phyloP scores from a whole-genome alignment of 495 filamentous ascomycete species.

The Cercophora scortea region DNA sequence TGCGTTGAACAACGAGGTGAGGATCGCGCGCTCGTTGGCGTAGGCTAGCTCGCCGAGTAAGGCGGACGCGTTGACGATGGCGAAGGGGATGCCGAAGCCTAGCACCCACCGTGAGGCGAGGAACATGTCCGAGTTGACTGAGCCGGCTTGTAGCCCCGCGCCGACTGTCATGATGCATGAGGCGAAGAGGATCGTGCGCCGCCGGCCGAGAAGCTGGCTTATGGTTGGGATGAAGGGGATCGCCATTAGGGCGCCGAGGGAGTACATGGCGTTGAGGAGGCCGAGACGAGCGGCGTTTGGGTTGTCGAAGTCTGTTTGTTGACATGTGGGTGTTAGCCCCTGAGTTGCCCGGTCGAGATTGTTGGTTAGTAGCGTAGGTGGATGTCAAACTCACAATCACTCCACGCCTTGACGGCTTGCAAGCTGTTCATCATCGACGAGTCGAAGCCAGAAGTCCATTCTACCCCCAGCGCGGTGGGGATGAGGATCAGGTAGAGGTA shows the following conservation, averaged over 20 bases:
- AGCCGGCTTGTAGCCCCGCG: conserved; percentile 18
- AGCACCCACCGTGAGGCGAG: conserved; percentile 52
- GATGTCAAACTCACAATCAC: conserved; percentile 29
- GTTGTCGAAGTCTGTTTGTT: conserved; percentile 26
- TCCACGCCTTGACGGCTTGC: conserved; percentile 40
- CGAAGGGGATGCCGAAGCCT: conserved; percentile 54
- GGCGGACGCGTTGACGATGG: conserved; percentile 48
- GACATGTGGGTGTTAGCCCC: neutral
- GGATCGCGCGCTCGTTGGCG: conserved; percentile 50
- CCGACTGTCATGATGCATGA: conserved; percentile 37
- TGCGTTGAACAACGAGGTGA: conserved; percentile 55
- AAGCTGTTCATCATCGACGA: conserved; percentile 58
- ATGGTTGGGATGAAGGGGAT: conserved; percentile 49
- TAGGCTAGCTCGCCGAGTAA: conserved; percentile 55
- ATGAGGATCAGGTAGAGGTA: conserved; percentile 55
- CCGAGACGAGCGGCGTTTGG: conserved; percentile 27
- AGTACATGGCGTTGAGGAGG: conserved; percentile 33
- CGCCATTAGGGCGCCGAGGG: conserved; percentile 32
- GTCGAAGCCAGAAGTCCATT: conserved; percentile 61
- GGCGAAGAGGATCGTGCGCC: conserved; percentile 45
- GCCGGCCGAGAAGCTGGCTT: conserved; percentile 44
- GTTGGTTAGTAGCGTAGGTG: neutral
- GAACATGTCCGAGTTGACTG: conserved; percentile 42
- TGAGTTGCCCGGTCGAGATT: too few relatives aligned
- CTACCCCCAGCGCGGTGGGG: conserved; percentile 56